A percentile compares a stretch with the other conserved stretches of the same genome.
Conservation (phyloP, 2,329 filamentous ascomycete genomes). For the Talaromyces sp. region DNA sequence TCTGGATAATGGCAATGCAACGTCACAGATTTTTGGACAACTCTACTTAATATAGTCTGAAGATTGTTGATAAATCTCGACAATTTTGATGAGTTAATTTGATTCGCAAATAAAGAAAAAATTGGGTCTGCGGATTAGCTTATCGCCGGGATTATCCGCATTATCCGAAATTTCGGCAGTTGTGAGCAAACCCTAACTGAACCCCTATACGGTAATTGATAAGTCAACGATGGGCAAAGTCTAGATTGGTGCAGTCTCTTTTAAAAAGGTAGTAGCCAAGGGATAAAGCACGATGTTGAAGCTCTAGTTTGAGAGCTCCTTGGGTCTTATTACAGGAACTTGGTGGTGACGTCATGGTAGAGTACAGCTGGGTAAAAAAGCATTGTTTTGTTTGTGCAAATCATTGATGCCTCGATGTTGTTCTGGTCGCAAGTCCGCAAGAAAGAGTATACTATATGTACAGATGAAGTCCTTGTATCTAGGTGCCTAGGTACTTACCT, state of each 20-base stretch:
- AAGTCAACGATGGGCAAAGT: background rate
- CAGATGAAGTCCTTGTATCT: background rate
- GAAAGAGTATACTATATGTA: too few relatives aligned
- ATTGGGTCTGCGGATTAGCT: background rate
- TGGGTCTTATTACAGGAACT: background rate
- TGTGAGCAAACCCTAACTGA: background rate
- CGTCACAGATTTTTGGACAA: background rate
- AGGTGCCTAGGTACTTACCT: background rate
- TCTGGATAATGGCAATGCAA: background rate
- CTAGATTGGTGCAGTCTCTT: background rate
- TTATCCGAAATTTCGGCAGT: background rate
- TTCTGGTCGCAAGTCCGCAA: too few relatives aligned
- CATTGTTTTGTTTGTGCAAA: background rate
- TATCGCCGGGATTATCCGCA: conserved; percentile 8
- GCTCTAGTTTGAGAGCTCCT: background rate
- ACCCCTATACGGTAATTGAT: background rate
- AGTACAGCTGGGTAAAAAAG: background rate
- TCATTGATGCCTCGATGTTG: background rate
- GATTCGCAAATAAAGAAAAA: conserved; percentile 8
- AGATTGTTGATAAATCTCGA: background rate
- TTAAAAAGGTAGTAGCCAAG: background rate
- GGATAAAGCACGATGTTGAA: background rate
- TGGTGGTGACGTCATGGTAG: background rate
- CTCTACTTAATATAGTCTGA: background rate
- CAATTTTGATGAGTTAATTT: background rate